Evolutionary conservation across 2,329 filamentous ascomycete genomes (phyloP).

Genomic region (Alternaria brassicicola): DNA sequence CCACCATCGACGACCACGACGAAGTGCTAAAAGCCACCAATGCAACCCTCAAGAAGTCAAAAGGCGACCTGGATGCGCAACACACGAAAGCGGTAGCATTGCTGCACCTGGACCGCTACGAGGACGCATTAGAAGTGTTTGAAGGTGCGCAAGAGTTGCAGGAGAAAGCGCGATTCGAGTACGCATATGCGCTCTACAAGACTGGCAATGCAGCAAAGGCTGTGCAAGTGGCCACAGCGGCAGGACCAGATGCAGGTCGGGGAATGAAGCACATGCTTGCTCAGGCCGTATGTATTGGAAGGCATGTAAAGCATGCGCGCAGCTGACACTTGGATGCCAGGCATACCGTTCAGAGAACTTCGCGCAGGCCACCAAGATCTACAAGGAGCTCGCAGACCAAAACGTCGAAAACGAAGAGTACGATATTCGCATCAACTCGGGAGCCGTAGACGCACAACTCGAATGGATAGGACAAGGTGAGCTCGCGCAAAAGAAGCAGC

Average conservation of each 20-base stretch:
- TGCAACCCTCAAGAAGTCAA: conserved; percentile 62
- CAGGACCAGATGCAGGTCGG: conserved; percentile 46
- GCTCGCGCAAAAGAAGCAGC: conserved; percentile 60
- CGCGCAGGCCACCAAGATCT: conserved; percentile 67
- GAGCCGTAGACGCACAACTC: conserved; percentile 73
- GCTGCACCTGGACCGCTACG: conserved; percentile 80
- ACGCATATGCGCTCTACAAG: conserved; percentile 85
- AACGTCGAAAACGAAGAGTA: conserved; percentile 68
- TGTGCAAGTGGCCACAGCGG: conserved; percentile 56
- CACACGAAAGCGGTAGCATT: conserved; percentile 76
- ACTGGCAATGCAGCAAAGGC: conserved; percentile 72
- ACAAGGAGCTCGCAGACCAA: conserved; percentile 62
- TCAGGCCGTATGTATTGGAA: conserved; percentile 59
- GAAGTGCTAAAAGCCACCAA: conserved; percentile 72
- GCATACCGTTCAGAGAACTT: conserved; percentile 80
- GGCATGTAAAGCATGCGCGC: background rate
- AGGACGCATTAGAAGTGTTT: conserved; percentile 74
- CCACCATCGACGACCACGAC: conserved; percentile 71
- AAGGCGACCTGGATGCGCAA: conserved; percentile 64
- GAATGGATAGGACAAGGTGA: conserved; percentile 68
- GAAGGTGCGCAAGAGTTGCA: conserved; percentile 67
- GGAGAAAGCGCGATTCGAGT: conserved; percentile 68
- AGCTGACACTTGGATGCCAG: conserved; percentile 32
- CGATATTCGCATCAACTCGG: conserved; percentile 77
- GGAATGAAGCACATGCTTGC: conserved; percentile 66